These are phyloP conservation scores for Coniochaeta sp. DNA, from an alignment of 2,329 filamentous ascomycete genomes.

Conservation along the genomic window DNA sequence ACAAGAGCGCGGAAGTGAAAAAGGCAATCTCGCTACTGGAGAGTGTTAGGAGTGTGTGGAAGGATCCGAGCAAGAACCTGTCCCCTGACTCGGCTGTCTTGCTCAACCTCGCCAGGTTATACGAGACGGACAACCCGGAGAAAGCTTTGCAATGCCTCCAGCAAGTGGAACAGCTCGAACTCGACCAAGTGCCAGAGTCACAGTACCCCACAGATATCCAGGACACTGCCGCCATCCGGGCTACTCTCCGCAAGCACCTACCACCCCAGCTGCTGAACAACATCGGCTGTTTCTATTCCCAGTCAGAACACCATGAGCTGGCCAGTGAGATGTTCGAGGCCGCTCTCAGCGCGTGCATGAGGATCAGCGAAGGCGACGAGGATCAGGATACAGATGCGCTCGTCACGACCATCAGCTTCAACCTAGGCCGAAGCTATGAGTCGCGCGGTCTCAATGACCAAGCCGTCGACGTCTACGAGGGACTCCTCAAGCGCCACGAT, in stretches of 20 bases:
- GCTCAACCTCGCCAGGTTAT: constrained; percentile 84
- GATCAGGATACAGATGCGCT: constrained; percentile 81
- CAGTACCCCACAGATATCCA: constrained; percentile 55
- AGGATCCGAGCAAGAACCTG: constrained; percentile 80
- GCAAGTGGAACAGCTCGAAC: constrained; percentile 85
- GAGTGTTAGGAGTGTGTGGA: constrained; percentile 80
- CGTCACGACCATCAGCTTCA: constrained; percentile 94
- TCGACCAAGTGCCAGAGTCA: constrained; percentile 68
- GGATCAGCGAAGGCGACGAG: constrained; percentile 66
- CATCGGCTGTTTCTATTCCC: constrained; percentile 92
- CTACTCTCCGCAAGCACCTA: constrained; percentile 65
- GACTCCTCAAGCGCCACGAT: constrained; percentile 72
- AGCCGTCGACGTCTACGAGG: constrained; percentile 83
- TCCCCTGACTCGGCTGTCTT: constrained; percentile 79
- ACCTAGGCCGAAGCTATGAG: constrained; percentile 89
- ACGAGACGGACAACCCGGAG: constrained; percentile 78
- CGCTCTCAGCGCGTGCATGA: constrained; percentile 82
- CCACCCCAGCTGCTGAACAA: constrained; percentile 94
- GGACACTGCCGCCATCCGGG: constrained; percentile 54
- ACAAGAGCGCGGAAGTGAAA: constrained; percentile 76
- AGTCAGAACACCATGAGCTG: constrained; percentile 71
- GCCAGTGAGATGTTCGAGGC: constrained; percentile 87
- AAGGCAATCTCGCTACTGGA: constrained; percentile 85
- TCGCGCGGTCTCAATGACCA: constrained; percentile 72
- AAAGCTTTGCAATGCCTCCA: constrained; percentile 87